Evolutionary conservation across 202 grass and related monocot genomes (phyloP).

Genomic region (Zizania palustris): DNA sequence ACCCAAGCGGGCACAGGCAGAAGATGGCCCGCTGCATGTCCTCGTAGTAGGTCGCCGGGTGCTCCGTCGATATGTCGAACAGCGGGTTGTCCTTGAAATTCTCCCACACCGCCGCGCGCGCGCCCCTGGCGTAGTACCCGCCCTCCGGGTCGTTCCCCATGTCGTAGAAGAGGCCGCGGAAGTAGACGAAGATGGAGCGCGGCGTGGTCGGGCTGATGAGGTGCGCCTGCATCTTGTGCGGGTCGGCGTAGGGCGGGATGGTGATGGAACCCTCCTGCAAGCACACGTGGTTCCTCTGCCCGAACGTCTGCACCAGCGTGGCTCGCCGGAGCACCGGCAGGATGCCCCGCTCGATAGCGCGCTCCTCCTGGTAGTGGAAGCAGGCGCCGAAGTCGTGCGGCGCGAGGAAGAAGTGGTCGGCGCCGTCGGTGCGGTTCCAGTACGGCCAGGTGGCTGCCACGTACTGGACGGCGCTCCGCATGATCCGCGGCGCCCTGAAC

Average conservation of each 20-base stretch:
- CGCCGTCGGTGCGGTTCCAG: slow-evolving; percentile 81
- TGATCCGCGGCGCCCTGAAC: slow-evolving; percentile 70
- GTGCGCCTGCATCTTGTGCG: slow-evolving; percentile 75
- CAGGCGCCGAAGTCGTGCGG: slow-evolving; percentile 88
- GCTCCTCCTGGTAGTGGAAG: slow-evolving; percentile 91
- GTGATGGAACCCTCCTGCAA: slow-evolving; percentile 76
- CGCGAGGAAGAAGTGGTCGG: slow-evolving; percentile 85
- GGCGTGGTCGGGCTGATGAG: slow-evolving; percentile 67
- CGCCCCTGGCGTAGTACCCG: slow-evolving; percentile 87
- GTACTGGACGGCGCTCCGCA: slow-evolving; percentile 70
- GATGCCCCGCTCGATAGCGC: slow-evolving; percentile 72
- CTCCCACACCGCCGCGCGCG: slow-evolving; percentile 84
- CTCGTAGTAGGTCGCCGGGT: slow-evolving; percentile 87
- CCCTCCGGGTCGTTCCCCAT: slow-evolving; percentile 83
- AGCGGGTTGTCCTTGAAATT: slow-evolving; percentile 94
- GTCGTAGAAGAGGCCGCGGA: slow-evolving; percentile 91
- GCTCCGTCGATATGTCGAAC: slow-evolving; percentile 90
- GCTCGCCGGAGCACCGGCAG: slow-evolving; percentile 68
- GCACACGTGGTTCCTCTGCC: slow-evolving; percentile 83
- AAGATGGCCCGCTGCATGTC: slow-evolving; percentile 95
- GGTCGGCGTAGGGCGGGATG: slow-evolving; percentile 78
- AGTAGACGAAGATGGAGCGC: slow-evolving; percentile 91
- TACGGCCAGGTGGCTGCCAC: slow-evolving; percentile 67
- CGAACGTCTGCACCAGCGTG: slow-evolving; percentile 92
- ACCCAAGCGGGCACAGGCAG: slow-evolving; percentile 90